phyloP scores from a whole-genome alignment of 192 early-diverging fungal genomes.

The Backusella morwellensis region DNA sequence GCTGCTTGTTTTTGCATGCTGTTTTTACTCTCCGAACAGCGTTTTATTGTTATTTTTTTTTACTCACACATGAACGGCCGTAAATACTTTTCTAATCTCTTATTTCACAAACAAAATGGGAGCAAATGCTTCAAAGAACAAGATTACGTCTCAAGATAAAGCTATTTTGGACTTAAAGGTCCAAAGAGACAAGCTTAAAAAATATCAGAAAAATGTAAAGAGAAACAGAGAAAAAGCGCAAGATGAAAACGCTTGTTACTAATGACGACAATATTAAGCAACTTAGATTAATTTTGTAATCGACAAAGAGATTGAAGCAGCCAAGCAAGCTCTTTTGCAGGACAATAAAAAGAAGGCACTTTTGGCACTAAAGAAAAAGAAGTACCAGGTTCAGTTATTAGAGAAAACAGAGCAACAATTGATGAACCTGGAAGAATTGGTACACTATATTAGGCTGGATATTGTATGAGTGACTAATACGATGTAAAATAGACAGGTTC shows the following conservation, averaged over 20 bases:
- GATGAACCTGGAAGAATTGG: slow-evolving; percentile 86
- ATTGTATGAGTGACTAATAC: background rate
- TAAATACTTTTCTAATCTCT: background rate
- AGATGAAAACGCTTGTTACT: background rate
- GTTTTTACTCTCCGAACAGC: background rate
- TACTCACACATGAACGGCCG: background rate
- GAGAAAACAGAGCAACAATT: slow-evolving; percentile 85
- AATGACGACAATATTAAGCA: slow-evolving; percentile 8
- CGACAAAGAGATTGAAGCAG: slow-evolving; percentile 78
- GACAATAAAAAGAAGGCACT: slow-evolving; percentile 82
- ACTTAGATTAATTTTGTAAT: slow-evolving; percentile 71
- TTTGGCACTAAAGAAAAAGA: slow-evolving; percentile 92
- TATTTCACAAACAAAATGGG: slow-evolving; percentile 43
- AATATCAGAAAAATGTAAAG: slow-evolving; percentile 86
- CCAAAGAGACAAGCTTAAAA: slow-evolving; percentile 91
- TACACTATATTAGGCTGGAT: slow-evolving; percentile 24
- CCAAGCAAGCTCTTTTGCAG: slow-evolving; percentile 69
- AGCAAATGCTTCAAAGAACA: slow-evolving; percentile 45
- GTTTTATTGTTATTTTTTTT: background rate
- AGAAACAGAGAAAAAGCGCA: background rate
- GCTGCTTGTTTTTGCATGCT: background rate
- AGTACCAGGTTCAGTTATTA: slow-evolving; percentile 90
- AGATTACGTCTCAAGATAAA: slow-evolving; percentile 86
- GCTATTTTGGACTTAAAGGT: slow-evolving; percentile 95
- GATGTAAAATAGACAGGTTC: slow-evolving; percentile 57